Evolutionary conservation across 371 early-diverging fungal genomes (phyloP).

Genomic region (Apophysomyces variabilis): DNA sequence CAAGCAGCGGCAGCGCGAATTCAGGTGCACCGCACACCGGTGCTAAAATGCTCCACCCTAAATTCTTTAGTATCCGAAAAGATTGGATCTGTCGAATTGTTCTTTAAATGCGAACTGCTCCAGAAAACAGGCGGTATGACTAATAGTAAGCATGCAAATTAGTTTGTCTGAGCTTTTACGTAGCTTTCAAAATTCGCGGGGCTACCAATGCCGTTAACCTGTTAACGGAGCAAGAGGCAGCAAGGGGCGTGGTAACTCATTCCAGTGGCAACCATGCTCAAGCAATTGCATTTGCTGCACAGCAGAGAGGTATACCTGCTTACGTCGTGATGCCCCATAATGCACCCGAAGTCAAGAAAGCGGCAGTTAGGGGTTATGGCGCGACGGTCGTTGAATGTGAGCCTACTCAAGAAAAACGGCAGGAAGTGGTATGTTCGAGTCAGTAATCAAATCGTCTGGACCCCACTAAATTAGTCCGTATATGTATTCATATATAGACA

Average conservation of each 20-base stretch:
- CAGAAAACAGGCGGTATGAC: constrained; percentile 61
- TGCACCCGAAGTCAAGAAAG: constrained; percentile 54
- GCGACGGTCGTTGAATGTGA: constrained; percentile 54
- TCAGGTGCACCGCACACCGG: constrained; percentile 54
- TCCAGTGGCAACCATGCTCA: constrained; percentile 60
- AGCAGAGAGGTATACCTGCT: constrained; percentile 45
- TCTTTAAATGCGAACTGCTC: constrained; percentile 63
- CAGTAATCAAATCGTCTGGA: background rate
- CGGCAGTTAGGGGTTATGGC: constrained; percentile 59
- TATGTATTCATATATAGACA: constrained; percentile 16
- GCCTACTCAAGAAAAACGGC: constrained; percentile 35
- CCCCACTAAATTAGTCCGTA: background rate
- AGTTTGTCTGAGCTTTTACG: background rate
- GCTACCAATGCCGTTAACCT: constrained; percentile 54
- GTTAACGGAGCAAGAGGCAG: constrained; percentile 34
- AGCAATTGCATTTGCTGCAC: constrained; percentile 52
- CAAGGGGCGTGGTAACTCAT: constrained; percentile 49
- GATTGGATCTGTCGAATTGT: constrained; percentile 36
- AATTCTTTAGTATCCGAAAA: constrained; percentile 28
- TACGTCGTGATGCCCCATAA: constrained; percentile 60
- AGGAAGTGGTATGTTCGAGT: constrained; percentile 28
- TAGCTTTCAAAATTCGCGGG: constrained; percentile 66
- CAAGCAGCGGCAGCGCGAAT: constrained; percentile 53
- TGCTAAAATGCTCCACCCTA: constrained; percentile 47
- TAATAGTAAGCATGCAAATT: background rate